These are phyloP conservation scores for Deinandra increscens DNA, from an alignment of 129 eudicot species.

Conservation along the genomic window DNA sequence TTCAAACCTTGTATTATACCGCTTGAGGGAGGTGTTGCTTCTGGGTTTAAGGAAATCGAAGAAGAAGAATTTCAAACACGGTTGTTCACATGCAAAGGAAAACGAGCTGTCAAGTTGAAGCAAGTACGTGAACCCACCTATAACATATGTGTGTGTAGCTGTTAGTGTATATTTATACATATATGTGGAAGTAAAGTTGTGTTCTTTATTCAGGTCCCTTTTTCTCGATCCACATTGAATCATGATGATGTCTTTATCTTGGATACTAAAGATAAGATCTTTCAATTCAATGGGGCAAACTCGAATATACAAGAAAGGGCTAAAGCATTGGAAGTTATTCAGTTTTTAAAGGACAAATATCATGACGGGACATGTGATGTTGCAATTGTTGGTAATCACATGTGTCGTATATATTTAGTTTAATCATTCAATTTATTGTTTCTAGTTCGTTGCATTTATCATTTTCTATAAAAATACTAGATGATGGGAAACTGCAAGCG, in stretches of 20 bases:
- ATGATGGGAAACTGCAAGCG: constrained; percentile 92
- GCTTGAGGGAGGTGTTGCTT: constrained; percentile 92
- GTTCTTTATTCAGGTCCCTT: constrained; percentile 64
- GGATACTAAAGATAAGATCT: constrained; percentile 81
- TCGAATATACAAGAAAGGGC: constrained; percentile 91
- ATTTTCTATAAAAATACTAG: constrained; percentile 30
- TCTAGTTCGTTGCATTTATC: background rate
- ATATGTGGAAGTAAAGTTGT: constrained; percentile 2
- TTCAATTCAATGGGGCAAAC: constrained; percentile 88
- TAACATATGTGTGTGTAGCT: background rate
- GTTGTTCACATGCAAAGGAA: constrained; percentile 83
- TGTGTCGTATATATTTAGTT: background rate
- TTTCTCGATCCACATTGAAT: constrained; percentile 76
- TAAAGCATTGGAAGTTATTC: constrained; percentile 84
- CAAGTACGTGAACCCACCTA: constrained; percentile 47
- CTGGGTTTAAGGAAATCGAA: constrained; percentile 86
- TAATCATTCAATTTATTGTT: background rate
- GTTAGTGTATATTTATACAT: background rate
- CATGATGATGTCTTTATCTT: constrained; percentile 90
- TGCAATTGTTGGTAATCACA: constrained; percentile 80
- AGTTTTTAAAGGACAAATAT: constrained; percentile 76
- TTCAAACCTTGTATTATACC: constrained; percentile 97
- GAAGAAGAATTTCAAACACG: constrained; percentile 93
- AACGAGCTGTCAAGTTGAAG: constrained; percentile 85
- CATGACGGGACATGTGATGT: constrained; percentile 85